Evolutionary conservation across 805 yeast species (phyloP).

Genomic region (Peterozyma xylosa): DNA sequence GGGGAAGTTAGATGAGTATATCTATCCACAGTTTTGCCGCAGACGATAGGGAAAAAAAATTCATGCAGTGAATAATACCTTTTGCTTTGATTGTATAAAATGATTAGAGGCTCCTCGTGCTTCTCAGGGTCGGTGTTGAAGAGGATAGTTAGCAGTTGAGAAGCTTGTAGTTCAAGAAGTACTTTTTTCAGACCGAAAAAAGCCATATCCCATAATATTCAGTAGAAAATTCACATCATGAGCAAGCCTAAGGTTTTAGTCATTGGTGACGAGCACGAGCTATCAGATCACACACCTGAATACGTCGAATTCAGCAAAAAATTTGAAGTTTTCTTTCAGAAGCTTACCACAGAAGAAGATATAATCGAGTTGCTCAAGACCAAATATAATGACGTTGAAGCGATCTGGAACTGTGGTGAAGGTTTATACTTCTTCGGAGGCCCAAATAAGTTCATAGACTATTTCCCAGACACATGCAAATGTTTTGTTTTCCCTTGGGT

Average conservation of each 20-base stretch:
- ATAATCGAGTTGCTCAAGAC: conserved; percentile 27
- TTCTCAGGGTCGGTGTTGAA: too few relatives aligned
- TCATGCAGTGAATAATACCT: too few relatives aligned
- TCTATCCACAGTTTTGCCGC: too few relatives aligned
- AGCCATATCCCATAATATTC: too few relatives aligned
- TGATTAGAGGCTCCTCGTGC: too few relatives aligned
- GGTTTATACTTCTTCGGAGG: conserved; percentile 49
- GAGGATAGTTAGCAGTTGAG: too few relatives aligned
- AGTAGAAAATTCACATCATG: conserved; percentile 3
- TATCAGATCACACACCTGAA: conserved; percentile 22
- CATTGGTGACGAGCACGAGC: conserved; percentile 30
- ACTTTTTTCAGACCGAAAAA: too few relatives aligned
- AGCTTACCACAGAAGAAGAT: conserved; percentile 26
- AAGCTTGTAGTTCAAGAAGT: too few relatives aligned
- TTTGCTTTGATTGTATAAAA: too few relatives aligned
- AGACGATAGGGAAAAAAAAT: too few relatives aligned
- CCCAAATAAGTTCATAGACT: conserved; percentile 12
- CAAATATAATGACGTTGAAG: conserved; percentile 30
- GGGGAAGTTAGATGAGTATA: too few relatives aligned
- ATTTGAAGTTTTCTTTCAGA: conserved; percentile 27
- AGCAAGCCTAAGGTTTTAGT: conserved; percentile 31
- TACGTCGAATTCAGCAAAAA: conserved; percentile 25
- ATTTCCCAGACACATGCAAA: conserved; percentile 37
- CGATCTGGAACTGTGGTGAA: conserved; percentile 54
- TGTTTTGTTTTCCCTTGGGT: conserved; percentile 49